A percentile compares a stretch with the other conserved stretches of the same genome.
Evolutionary conservation across 2,329 filamentous ascomycete genomes (phyloP).

Genomic region (Aspergillus sp.): DNA sequence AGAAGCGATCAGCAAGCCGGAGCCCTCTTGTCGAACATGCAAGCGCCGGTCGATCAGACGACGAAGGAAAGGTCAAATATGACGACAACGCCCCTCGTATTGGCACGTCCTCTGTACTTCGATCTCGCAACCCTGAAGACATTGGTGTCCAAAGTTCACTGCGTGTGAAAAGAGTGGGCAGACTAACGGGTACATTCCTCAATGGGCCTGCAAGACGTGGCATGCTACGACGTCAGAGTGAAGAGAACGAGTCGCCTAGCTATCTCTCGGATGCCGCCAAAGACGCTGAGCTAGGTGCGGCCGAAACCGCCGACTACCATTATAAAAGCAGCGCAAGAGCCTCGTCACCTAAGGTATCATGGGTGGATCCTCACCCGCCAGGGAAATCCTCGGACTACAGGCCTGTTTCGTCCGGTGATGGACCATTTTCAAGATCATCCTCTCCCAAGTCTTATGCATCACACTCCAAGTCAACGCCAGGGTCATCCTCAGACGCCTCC

Average conservation of each 20-base stretch:
- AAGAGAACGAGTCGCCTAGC: constrained; percentile 59
- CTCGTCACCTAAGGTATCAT: constrained; percentile 43
- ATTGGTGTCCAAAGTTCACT: constrained; percentile 71
- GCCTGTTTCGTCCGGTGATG: constrained; percentile 29
- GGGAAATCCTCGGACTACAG: constrained; percentile 29
- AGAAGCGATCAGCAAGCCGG: constrained; percentile 36
- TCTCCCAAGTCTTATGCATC: constrained; percentile 43
- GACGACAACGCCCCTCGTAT: constrained; percentile 40
- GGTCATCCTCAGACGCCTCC: constrained; percentile 46
- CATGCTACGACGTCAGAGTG: constrained; percentile 63
- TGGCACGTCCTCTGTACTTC: constrained; percentile 43
- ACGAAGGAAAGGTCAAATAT: constrained; percentile 36
- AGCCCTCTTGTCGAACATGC: constrained; percentile 36
- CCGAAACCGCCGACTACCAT: constrained; percentile 32
- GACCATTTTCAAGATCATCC: constrained; percentile 38
- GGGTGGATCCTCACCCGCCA: constrained; percentile 40
- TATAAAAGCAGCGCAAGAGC: constrained; percentile 29
- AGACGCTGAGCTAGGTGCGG: constrained; percentile 35
- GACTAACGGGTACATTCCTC: constrained; percentile 75
- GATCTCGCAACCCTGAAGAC: constrained; percentile 62
- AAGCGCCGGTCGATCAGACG: constrained; percentile 40
- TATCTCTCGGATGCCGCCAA: constrained; percentile 34
- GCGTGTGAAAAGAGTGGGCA: constrained; percentile 76
- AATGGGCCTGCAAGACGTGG: constrained; percentile 80
- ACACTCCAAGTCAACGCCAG: constrained; percentile 45